Evolutionary conservation across 257 asterid genomes (phyloP), one percentile per base, ranked within the genome.

Genomic region (Fraxinus americana): DNA sequence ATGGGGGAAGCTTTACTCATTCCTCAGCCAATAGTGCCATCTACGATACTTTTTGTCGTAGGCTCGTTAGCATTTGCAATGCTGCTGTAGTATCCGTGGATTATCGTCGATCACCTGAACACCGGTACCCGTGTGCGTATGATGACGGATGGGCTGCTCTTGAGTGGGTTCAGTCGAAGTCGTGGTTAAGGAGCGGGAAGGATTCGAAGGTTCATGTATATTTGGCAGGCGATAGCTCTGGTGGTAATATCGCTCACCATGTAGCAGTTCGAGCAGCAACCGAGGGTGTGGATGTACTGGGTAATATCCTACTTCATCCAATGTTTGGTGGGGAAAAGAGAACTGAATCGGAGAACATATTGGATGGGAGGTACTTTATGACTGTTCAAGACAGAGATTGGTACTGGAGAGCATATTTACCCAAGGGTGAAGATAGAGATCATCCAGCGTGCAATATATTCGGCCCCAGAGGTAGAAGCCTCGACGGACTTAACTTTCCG

Each of bases 11-110:
- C 70, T 74, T 74, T 23, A 41, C 69, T 59, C 78, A 74, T 59
- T 74, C 78, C 27, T 74, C 78, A 1, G 78, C 78, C 78, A 54
- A 74, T 59, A 74, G 70, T n/a, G 78, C 78, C 21, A 74, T 74
- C 23, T 74, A 74, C 2, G 78, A 74, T 7, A 74, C 59, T 0
- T 74, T 74, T 29, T 74, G 78, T 12, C 72, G 72, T 3, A 52
- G 79, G 57, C 52, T 75, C 14, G 72, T 75, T 27, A 17, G 38
- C 72, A 23, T 30, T 65, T 75, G 79, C 66, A 65, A 75, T 12
- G 79, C 79, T 1, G 79, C 70, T 9, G 79, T 74, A 41, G 71
- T 74, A 3, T 74, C 78, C 25, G 78, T 74, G 21, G 41, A 74
- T 25, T 74, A 74, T 16, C 69, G 78, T 0, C 67, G 78, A 38